These are phyloP conservation scores for Amesomyces nigricolor DNA, from an alignment of 2,329 filamentous ascomycete genomes.

Conservation along the genomic window DNA sequence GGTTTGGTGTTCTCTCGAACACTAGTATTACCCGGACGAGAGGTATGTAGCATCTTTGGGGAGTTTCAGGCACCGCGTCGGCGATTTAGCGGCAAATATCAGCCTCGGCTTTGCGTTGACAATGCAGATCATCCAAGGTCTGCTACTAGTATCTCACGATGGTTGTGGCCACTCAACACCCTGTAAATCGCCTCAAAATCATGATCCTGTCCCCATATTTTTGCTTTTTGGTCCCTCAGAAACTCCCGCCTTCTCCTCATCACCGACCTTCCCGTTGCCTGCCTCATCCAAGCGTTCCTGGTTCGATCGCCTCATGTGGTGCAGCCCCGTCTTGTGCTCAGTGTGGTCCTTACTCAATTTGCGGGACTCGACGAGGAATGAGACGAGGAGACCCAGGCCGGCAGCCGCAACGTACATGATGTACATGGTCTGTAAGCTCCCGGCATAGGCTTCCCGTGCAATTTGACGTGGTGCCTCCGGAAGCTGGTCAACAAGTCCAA, in stretches of 20 bases:
- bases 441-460: constrained; percentile 44
- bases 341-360: constrained; percentile 50
- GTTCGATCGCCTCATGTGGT: constrained; percentile 33
- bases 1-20: constrained; percentile 5
- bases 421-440: constrained; percentile 50
- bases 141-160: too few species aligned
- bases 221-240: not conserved
- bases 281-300: constrained; percentile 15
- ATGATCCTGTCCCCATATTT: not conserved
- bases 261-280: not conserved
- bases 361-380: constrained; percentile 44
- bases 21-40: not conserved
- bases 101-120: not conserved
- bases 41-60: not conserved
- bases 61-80: not conserved
- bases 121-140: too few species aligned
- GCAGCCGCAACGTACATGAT: constrained; percentile 50
- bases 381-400: constrained; percentile 42
- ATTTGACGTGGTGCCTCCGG: constrained; percentile 39
- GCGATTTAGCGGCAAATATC: not conserved
- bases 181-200: too few species aligned
- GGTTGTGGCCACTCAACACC: not conserved
- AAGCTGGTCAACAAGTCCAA: constrained; percentile 50
- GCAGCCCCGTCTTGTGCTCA: constrained; percentile 54
- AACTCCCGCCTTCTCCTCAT: constrained; percentile 12